Evolutionary conservation across 352 stramenopile species (phyloP).

Genomic region (Phytophthora europaea): DNA sequence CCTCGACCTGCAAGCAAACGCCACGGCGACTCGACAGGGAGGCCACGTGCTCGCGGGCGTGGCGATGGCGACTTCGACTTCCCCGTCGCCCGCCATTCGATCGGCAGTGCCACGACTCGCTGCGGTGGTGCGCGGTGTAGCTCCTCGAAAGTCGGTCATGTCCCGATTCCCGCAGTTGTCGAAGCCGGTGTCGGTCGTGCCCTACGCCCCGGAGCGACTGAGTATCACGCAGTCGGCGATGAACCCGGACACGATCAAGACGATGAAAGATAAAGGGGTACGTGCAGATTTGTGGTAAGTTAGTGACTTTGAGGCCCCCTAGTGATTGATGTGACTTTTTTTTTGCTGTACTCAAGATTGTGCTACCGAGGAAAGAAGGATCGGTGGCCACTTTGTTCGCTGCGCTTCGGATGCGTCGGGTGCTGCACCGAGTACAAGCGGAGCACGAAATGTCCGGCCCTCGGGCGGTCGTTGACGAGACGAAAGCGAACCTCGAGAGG

Average conservation of each 20-base stretch:
- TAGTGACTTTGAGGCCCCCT: too few species aligned
- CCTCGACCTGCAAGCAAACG: background rate
- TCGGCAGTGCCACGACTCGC: constrained; percentile 18
- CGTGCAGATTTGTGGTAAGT: background rate
- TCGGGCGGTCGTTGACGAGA: constrained; percentile 45
- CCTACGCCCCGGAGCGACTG: constrained; percentile 70
- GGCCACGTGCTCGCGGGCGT: constrained; percentile 29
- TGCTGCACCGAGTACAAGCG: constrained; percentile 50
- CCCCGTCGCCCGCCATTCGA: background rate
- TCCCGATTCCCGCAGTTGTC: constrained; percentile 56
- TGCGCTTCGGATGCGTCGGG: constrained; percentile 60
- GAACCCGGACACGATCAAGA: constrained; percentile 58
- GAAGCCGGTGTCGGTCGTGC: constrained; percentile 63
- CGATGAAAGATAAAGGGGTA: constrained; percentile 50
- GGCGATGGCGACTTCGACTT: constrained; percentile 13
- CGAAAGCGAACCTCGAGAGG: constrained; percentile 63
- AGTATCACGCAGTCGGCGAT: constrained; percentile 68
- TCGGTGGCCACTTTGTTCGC: constrained; percentile 71
- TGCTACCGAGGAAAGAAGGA: constrained; percentile 28
- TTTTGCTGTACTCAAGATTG: background rate
- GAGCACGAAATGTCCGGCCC: constrained; percentile 19
- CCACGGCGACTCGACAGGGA: constrained; percentile 29
- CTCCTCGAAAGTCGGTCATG: constrained; percentile 59
- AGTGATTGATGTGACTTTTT: too few species aligned
- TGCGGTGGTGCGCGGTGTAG: constrained; percentile 29